These are phyloP conservation scores for Phytophthora podocarpi DNA, from an alignment of 352 stramenopile genomes.

Conservation along the genomic window DNA sequence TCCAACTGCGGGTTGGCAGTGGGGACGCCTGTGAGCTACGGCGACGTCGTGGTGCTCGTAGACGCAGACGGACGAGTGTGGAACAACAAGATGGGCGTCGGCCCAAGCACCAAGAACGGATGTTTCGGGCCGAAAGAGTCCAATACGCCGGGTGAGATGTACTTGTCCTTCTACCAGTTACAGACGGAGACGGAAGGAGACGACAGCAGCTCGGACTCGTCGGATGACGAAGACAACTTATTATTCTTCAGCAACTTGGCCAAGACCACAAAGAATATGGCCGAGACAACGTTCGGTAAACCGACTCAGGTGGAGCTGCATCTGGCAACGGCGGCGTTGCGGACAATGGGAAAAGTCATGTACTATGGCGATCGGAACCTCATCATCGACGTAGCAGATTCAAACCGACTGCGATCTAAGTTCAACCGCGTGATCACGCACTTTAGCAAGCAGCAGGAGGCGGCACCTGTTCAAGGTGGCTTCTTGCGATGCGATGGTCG, in stretches of 20 bases:
- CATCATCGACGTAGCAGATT: constrained; percentile 82
- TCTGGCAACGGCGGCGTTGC: constrained; percentile 51
- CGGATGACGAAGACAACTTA: constrained; percentile 67
- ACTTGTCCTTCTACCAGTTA: constrained; percentile 78
- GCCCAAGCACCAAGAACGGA: constrained; percentile 76
- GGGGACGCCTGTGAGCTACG: constrained; percentile 78
- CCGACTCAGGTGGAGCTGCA: constrained; percentile 60
- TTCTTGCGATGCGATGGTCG: constrained; percentile 80
- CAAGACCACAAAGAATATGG: constrained; percentile 64
- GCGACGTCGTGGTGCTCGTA: constrained; percentile 82
- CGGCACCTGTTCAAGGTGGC: constrained; percentile 57
- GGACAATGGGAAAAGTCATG: constrained; percentile 69
- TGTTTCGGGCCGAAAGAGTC: constrained; percentile 77
- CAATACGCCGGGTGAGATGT: constrained; percentile 81
- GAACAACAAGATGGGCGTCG: constrained; percentile 89
- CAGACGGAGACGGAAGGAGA: constrained; percentile 39
- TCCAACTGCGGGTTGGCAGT: constrained; percentile 60
- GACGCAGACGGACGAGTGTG: constrained; percentile 68
- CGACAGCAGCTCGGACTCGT: constrained; percentile 57
- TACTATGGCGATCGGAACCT: constrained; percentile 83
- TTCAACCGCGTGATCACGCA: constrained; percentile 87
- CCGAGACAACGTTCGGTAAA: constrained; percentile 73
- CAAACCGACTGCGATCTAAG: constrained; percentile 80
- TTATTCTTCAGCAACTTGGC: constrained; percentile 69
- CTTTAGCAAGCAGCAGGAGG: constrained; percentile 70